Percentiles rank a stretch among this genome's conserved stretches.
Conservation (phyloP, 805 yeast species). For the Candida coquimbonensis region DNA sequence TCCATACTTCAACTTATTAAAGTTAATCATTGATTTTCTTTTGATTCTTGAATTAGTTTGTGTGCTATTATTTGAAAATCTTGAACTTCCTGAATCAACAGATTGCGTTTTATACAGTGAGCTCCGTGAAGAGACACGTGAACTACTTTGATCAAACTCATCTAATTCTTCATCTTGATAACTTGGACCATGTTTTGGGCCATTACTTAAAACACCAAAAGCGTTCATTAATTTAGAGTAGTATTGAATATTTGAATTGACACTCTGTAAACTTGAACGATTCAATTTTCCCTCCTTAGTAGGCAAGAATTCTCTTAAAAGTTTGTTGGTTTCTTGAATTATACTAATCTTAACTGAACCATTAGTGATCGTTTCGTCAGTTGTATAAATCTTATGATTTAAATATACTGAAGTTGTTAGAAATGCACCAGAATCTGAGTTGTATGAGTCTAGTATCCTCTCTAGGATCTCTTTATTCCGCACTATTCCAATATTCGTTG, state of each 20-base stretch:
- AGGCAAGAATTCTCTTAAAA: slow-evolving; percentile 9
- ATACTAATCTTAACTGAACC: slow-evolving; percentile 21
- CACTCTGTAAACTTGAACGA: not conserved
- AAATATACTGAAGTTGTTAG: slow-evolving; percentile 12
- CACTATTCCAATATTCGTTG: slow-evolving; percentile 9
- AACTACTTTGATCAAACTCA: not conserved
- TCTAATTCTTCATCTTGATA: not conserved
- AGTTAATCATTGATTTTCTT: not conserved
- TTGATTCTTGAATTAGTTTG: not conserved
- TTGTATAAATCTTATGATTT: slow-evolving; percentile 10
- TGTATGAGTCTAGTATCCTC: slow-evolving; percentile 12
- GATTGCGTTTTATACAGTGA: not conserved
- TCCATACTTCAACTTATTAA: slow-evolving; percentile 3
- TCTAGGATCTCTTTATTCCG: slow-evolving; percentile 8
- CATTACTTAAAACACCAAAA: slow-evolving; percentile 14
- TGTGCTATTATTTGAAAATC: not conserved
- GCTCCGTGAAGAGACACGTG: not conserved
- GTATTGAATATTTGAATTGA: slow-evolving; percentile 15
- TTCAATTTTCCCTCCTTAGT: not conserved
- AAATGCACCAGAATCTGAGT: slow-evolving; percentile 16
- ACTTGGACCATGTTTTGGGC: not conserved
- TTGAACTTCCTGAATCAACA: not conserved
- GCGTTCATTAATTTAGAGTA: slow-evolving; percentile 22
- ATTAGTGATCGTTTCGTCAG: slow-evolving; percentile 9
- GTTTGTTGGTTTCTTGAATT: slow-evolving; percentile 16